Evolutionary conservation across 495 filamentous ascomycete species (phyloP).

Genomic region (Xylaria nigripes): DNA sequence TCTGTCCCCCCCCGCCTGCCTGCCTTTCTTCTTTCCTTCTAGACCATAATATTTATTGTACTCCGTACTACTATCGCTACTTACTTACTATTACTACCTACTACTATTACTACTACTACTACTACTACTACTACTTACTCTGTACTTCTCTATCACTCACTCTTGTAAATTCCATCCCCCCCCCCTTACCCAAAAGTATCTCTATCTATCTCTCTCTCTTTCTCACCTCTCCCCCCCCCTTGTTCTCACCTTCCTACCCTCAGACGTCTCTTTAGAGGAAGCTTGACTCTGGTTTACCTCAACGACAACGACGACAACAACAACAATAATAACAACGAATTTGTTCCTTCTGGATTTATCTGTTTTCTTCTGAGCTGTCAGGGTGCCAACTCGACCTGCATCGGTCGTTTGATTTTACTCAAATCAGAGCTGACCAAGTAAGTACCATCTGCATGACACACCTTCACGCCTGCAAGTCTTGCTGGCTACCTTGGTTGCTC

Average conservation of each 20-base stretch:
- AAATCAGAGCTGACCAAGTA: slow-evolving; percentile 28
- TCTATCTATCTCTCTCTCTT: no score
- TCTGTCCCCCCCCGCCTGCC: neutral
- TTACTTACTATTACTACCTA: no score
- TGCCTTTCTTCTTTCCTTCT: neutral
- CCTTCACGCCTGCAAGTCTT: slow-evolving; percentile 5
- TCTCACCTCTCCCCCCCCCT: no score
- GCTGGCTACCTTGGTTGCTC: slow-evolving; percentile 4
- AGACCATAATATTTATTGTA: slow-evolving; percentile 2
- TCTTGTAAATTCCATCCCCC: no score
- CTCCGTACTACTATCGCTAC: no score
- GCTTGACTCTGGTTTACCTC: neutral
- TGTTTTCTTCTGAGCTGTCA: slow-evolving; percentile 22
- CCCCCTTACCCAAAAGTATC: no score
- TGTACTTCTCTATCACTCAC: no score
- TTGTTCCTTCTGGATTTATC: slow-evolving; percentile 25
- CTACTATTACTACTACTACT: no score
- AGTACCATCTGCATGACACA: slow-evolving; percentile 14
- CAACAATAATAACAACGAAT: neutral
- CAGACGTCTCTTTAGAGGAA: slow-evolving; percentile 7
- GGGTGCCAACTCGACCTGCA: slow-evolving; percentile 25
- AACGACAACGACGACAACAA: no score
- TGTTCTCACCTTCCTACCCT: slow-evolving; percentile 1
- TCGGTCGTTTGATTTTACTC: slow-evolving; percentile 22
- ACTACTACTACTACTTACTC: no score